Conservation (phyloP, 2,329 filamentous ascomycete genomes). For the Colletotrichum paranaense region DNA sequence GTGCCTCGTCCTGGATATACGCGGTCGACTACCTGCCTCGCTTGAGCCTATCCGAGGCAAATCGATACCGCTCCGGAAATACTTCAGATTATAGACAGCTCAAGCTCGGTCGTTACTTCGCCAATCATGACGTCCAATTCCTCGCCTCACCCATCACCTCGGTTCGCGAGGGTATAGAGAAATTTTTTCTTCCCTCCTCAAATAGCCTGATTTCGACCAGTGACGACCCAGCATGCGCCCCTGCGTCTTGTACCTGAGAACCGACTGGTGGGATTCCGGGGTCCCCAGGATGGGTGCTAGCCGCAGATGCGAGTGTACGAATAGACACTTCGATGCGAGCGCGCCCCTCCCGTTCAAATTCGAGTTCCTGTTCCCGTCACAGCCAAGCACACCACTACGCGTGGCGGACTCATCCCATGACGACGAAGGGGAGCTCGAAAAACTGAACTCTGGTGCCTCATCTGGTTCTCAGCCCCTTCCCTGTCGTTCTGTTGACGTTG, state of each 20-base stretch:
- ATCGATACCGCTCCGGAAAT: neutral
- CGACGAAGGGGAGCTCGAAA: neutral
- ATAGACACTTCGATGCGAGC: slow-evolving; percentile 4
- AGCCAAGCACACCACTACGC: neutral
- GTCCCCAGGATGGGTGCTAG: slow-evolving; percentile 24
- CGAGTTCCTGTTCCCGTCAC: neutral
- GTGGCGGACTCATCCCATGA: neutral
- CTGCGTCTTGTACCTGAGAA: slow-evolving; percentile 9
- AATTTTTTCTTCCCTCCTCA: slow-evolving; percentile 1
- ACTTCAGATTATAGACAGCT: neutral
- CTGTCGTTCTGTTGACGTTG: slow-evolving; percentile 8
- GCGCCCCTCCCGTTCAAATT: neutral
- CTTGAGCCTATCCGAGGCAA: neutral
- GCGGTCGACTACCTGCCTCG: neutral
- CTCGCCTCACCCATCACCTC: neutral
- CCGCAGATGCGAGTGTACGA: slow-evolving; percentile 12
- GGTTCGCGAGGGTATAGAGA: neutral
- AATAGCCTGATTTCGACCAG: slow-evolving; percentile 29
- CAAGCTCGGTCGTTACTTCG: neutral
- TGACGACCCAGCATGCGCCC: slow-evolving; percentile 6
- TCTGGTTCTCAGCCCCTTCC: neutral
- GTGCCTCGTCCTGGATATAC: slow-evolving; percentile 3
- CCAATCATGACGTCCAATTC: slow-evolving; percentile 2
- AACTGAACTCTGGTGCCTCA: neutral
- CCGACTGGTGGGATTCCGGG: slow-evolving; percentile 32